A percentile compares a stretch with the other conserved stretches of the same genome.
These are phyloP conservation scores for Xylaria venustula DNA, from an alignment of 495 filamentous ascomycete species.

Conservation along the genomic window DNA sequence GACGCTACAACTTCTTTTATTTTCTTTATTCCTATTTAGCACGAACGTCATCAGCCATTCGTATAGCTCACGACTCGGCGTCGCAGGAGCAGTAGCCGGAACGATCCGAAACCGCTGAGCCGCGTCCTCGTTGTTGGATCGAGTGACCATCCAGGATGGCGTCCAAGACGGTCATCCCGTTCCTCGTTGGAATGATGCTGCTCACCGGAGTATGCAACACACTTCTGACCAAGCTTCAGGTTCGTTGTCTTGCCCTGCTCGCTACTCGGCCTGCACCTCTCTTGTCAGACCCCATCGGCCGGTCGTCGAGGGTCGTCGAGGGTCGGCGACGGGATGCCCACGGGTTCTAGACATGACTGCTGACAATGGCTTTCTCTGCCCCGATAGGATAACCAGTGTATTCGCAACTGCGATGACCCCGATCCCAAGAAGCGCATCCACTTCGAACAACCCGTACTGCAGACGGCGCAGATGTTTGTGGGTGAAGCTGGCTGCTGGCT, in stretches of 20 bases:
- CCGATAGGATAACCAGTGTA: constrained; percentile 88
- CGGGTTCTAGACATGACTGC: not conserved
- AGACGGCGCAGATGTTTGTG: constrained; percentile 93
- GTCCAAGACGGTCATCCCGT: constrained; percentile 64
- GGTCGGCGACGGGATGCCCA: too few species aligned
- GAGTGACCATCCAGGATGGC: constrained; percentile 32
- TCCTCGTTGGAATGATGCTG: constrained; percentile 92
- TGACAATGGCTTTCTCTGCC: not conserved
- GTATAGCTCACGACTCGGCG: too few species aligned
- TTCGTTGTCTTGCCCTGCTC: constrained; percentile 29
- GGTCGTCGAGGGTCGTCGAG: too few species aligned
- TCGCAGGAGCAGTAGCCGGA: too few species aligned
- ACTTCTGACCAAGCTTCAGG: constrained; percentile 94
- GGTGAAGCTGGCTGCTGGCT: constrained; percentile 93
- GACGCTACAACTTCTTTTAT: not conserved
- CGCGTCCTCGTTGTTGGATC: not conserved
- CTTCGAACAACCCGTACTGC: constrained; percentile 95
- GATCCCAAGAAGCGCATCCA: constrained; percentile 63
- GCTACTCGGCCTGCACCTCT: not conserved
- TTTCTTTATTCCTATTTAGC: not conserved
- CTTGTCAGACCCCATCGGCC: not conserved
- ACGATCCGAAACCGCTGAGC: constrained; percentile 4
- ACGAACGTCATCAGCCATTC: not conserved
- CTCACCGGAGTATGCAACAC: constrained; percentile 90
- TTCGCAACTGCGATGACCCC: constrained; percentile 78